These are phyloP conservation scores for Bacidia gigantensis DNA, from an alignment of 495 filamentous ascomycete genomes.

Conservation along the genomic window DNA sequence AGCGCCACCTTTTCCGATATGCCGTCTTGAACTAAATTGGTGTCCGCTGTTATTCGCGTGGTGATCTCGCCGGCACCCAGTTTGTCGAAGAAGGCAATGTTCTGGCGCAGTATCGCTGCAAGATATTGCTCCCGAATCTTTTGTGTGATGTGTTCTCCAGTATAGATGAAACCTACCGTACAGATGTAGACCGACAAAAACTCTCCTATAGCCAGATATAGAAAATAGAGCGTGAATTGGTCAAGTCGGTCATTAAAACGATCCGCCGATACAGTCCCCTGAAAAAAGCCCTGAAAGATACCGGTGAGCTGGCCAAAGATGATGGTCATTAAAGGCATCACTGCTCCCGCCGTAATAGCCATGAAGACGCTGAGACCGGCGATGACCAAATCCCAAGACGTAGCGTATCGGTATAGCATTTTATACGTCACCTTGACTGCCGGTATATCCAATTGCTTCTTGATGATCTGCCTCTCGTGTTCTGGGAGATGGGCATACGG, in stretches of 20 bases:
- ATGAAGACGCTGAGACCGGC: constrained; percentile 49
- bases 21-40: constrained; percentile 31
- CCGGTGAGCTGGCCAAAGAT: constrained; percentile 41
- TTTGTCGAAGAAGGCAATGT: constrained; percentile 30
- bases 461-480: constrained; percentile 52
- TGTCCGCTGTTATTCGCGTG: constrained; percentile 26
- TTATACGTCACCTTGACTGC: constrained; percentile 48
- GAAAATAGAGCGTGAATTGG: constrained; percentile 67
- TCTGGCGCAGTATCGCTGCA: constrained; percentile 26
- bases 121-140: constrained; percentile 25
- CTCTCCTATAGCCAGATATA: constrained; percentile 80
- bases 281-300: constrained; percentile 52
- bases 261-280: constrained; percentile 29
- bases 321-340: constrained; percentile 77
- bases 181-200: constrained; percentile 69
- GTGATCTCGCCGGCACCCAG: constrained; percentile 27
- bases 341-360: constrained; percentile 66
- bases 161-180: constrained; percentile 86
- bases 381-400: constrained; percentile 58
- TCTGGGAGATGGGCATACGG: constrained; percentile 39
- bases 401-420: constrained; percentile 69
- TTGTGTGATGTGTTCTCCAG: constrained; percentile 56
- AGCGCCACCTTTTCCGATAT: constrained; percentile 27
- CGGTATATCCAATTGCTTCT: constrained; percentile 56
- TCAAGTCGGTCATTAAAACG: constrained; percentile 47